A percentile compares a stretch with the other conserved stretches of the same genome.
Conservation (phyloP, 2,329 filamentous ascomycete species). For the Akanthomyces uredinophilus region DNA sequence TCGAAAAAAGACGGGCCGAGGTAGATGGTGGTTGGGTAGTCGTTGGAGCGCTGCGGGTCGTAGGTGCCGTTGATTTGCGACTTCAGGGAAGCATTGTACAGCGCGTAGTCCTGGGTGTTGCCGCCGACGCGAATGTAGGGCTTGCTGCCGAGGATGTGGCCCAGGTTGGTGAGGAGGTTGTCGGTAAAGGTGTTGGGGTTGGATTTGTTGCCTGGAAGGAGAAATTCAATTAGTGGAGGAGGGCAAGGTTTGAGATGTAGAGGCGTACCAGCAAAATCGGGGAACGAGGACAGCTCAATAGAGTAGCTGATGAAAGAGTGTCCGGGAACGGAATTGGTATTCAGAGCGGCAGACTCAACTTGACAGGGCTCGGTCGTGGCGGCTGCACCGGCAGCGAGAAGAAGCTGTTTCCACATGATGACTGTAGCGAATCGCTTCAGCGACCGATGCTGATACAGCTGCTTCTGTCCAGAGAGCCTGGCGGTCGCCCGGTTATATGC, state of each 20-base stretch:
- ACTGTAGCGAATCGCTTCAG: neutral
- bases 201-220: constrained; percentile 41
- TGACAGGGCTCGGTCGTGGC: neutral
- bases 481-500: neutral
- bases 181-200: constrained; percentile 56
- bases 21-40: constrained; percentile 56
- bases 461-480: no score
- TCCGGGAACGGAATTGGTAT: constrained; percentile 20
- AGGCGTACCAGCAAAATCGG: constrained; percentile 42
- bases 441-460: no score
- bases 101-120: constrained; percentile 62
- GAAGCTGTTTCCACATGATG: constrained; percentile 1
- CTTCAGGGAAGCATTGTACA: constrained; percentile 50
- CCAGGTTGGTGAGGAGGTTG: constrained; percentile 54
- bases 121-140: constrained; percentile 59
- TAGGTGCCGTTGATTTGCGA: constrained; percentile 48
- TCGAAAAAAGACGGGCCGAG: constrained; percentile 61
- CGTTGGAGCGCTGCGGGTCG: constrained; percentile 43
- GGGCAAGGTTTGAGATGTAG: neutral
- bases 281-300: constrained; percentile 48
- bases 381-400: neutral
- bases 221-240: neutral
- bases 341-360: neutral
- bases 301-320: constrained; percentile 45
- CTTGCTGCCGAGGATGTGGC: constrained; percentile 47